Percentiles rank a stretch among this genome's conserved stretches.
Evolutionary conservation across 768 basidiomycete species (phyloP).

Genomic region (Mycena polygramma): DNA sequence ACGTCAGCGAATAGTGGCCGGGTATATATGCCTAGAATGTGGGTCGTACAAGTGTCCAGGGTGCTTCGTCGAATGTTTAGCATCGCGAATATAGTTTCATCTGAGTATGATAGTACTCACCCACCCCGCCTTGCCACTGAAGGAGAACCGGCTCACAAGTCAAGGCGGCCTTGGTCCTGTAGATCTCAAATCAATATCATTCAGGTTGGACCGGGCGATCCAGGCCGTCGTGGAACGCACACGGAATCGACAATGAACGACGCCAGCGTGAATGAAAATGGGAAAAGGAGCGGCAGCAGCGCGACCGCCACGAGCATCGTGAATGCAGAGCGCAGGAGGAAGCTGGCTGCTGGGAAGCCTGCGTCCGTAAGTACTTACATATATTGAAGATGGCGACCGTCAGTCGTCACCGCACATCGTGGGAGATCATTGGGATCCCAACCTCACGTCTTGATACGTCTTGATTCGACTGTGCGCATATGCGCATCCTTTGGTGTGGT

Average conservation of each 20-base stretch:
- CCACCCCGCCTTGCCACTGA: conserved; percentile 27
- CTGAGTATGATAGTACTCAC: conserved; percentile 8
- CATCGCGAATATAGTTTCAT: no score
- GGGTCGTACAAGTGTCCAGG: conserved; percentile 22
- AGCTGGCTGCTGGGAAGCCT: no score
- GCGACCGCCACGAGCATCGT: conserved; percentile 10
- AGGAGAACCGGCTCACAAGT: conserved; percentile 31
- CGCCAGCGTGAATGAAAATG: conserved; percentile 19
- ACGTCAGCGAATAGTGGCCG: not conserved
- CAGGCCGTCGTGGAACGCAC: not conserved
- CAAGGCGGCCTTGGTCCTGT: not conserved
- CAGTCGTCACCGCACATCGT: not conserved
- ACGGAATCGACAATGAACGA: conserved; percentile 15
- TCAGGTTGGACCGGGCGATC: no score
- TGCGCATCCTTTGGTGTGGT: not conserved
- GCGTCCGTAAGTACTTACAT: not conserved
- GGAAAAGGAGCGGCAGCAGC: conserved; percentile 6
- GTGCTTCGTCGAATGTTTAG: conserved; percentile 1
- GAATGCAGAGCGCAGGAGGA: not conserved
- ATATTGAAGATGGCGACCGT: conserved; percentile 10
- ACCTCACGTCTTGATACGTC: not conserved
- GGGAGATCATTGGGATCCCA: not conserved
- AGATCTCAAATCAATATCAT: not conserved
- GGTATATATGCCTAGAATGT: not conserved
- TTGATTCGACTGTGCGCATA: no score